Evolutionary conservation across 2,329 filamentous ascomycete species (phyloP), one percentile per base, ranked within the genome.

Genomic region (Drechslera avenae): DNA sequence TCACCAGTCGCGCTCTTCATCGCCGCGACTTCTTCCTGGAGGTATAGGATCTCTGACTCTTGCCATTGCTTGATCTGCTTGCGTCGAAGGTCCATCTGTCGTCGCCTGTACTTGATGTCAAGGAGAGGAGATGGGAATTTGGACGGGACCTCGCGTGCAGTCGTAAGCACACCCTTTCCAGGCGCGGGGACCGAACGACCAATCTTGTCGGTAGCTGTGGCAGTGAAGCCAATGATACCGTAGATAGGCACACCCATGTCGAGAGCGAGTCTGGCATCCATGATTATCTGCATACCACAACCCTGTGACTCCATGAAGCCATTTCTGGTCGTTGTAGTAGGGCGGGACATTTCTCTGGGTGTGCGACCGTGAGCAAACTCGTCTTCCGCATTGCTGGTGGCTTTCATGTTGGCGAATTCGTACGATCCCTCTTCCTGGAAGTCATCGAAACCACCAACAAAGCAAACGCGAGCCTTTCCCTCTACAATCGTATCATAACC

Each of bases 261-360:
- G 46, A 99, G 80, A 35, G 94, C 94, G 60, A 99, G 86, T 79
- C 89, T 90, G 48, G 93, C 94, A 58, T 90, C 96, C 94, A 99
- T 99, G 76, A 99, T 93, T 69, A 99, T 83, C 78, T 99, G 94
- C 75, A 99, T 87, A 88, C 95, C 94, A 68, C 91, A 96, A 71
- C 94, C 94, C 78, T 99, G 94, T 3, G 95, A 96, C 78, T 99
- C 94, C 94, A 99, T 97, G 82, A 99, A 99, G 43, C 94, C 94
- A 67, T 92, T 94, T 76, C 94, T 85, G 56, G 94, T 99, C 3
- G 94, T 99, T 36, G 94, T 99, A 4, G 92, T 95, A 4, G 94
- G 94, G 56, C 94, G 88, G 26, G 95, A 99, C 94, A 99, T 99
- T 77, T 99, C 94, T 75, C 87, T 86, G 10, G 94, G 93, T 41